Evolutionary conservation across 345 rosid species (phyloP).

Genomic region (Moringa oleifera): DNA sequence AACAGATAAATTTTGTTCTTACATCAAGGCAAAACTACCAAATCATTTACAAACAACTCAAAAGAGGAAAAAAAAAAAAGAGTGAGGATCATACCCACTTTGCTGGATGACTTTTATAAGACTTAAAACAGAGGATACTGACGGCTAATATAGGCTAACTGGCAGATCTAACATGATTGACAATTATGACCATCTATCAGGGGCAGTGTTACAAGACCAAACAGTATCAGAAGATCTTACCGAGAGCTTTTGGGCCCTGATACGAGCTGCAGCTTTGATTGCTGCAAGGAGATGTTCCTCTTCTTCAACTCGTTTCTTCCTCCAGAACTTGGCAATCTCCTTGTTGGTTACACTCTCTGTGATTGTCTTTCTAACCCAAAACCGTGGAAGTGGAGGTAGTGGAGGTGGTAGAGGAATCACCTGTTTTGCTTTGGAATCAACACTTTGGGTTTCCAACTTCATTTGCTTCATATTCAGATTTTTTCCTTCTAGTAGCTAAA

Average conservation of each 20-base stretch:
- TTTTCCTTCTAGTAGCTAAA: background rate
- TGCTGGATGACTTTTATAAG: too few species aligned
- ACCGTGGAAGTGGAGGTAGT: conserved; percentile 39
- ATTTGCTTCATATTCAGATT: conserved; percentile 36
- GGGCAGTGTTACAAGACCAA: too few species aligned
- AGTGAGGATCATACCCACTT: too few species aligned
- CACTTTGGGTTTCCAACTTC: conserved; percentile 22
- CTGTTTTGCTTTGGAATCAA: conserved; percentile 20
- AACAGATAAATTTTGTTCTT: too few species aligned
- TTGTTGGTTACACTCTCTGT: conserved; percentile 58
- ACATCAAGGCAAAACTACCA: too few species aligned
- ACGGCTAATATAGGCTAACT: background rate
- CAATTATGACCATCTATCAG: too few species aligned
- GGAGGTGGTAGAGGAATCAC: conserved; percentile 47
- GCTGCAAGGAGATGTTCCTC: conserved; percentile 91
- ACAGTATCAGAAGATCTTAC: conserved; percentile 30
- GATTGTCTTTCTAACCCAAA: conserved; percentile 30
- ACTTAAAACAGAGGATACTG: too few species aligned
- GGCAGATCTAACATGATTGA: background rate
- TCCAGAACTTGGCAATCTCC: conserved; percentile 84
- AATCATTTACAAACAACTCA: too few species aligned
- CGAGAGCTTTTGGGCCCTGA: conserved; percentile 65
- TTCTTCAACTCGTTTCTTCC: conserved; percentile 57
- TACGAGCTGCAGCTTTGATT: conserved; percentile 80
- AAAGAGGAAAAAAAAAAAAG: too few species aligned